Conservation (phyloP, 805 yeast species). For the Teunomyces atbi region DNA sequence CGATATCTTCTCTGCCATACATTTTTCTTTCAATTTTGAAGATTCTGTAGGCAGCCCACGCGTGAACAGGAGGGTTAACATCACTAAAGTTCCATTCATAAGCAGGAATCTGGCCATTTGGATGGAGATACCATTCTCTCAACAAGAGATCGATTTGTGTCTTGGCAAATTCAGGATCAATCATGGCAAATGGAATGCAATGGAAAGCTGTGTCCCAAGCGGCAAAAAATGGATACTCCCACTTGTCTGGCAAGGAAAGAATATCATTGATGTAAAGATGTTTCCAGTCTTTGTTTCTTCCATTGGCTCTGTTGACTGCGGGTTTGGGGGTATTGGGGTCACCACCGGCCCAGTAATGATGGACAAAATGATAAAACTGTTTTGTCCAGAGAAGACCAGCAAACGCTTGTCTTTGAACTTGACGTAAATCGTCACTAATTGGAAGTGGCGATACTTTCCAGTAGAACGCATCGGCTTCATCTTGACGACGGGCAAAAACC, state of each 20-base stretch:
- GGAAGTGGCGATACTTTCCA: conserved; percentile 88
- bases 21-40: conserved; percentile 83
- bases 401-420: conserved; percentile 88
- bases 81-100: conserved; percentile 95
- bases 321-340: conserved; percentile 77
- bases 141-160: conserved; percentile 81
- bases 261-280: conserved; percentile 86
- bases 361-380: conserved; percentile 85
- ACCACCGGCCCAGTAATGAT: conserved; percentile 83
- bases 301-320: conserved; percentile 74
- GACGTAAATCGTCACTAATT: conserved; percentile 71
- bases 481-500: conserved; percentile 65
- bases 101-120: conserved; percentile 96
- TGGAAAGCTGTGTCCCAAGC: conserved; percentile 98
- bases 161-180: conserved; percentile 90
- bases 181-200: conserved; percentile 88
- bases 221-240: conserved; percentile 96
- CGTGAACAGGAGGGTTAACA: conserved; percentile 97
- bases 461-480: conserved; percentile 90
- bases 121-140: conserved; percentile 97
- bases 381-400: conserved; percentile 94
- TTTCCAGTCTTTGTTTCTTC: conserved; percentile 87
- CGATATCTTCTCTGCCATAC: conserved; percentile 78
- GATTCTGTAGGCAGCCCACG: conserved; percentile 89
- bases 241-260: conserved; percentile 87